phyloP scores from a whole-genome alignment of 2,329 filamentous ascomycete species.

The Lasiodiplodia sp. region DNA sequence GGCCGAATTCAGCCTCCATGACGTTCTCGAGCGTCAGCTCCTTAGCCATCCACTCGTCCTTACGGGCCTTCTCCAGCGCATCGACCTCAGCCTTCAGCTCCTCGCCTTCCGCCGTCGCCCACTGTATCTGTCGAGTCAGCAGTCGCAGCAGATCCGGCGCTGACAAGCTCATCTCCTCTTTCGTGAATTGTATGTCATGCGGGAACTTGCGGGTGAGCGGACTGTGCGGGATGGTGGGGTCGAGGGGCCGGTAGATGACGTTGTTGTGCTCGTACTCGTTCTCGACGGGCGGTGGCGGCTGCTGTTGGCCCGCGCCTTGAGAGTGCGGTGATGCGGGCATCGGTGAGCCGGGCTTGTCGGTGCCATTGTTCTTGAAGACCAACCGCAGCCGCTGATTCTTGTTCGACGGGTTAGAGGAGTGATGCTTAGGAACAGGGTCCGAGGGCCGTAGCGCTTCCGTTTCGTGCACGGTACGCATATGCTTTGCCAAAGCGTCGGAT shows the following conservation, averaged over 20 bases:
- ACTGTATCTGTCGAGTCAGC: slow-evolving; percentile 70
- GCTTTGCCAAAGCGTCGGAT: slow-evolving; percentile 94
- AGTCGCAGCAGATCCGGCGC: slow-evolving; percentile 72
- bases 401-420: slow-evolving; percentile 54
- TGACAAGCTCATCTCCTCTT: slow-evolving; percentile 69
- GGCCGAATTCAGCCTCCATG: slow-evolving; percentile 70
- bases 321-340: slow-evolving; percentile 43
- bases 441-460: slow-evolving; percentile 86
- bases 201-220: slow-evolving; percentile 61
- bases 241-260: slow-evolving; percentile 62
- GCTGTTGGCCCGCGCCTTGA: slow-evolving; percentile 36
- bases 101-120: slow-evolving; percentile 73
- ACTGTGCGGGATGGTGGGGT: slow-evolving; percentile 66
- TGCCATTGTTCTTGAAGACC: slow-evolving; percentile 47
- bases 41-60: slow-evolving; percentile 80
- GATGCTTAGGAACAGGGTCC: slow-evolving; percentile 74
- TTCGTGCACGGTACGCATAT: slow-evolving; percentile 98
- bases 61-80: slow-evolving; percentile 69
- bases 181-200: slow-evolving; percentile 66
- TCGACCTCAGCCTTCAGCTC: slow-evolving; percentile 70
- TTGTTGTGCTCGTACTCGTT: slow-evolving; percentile 62
- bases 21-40: slow-evolving; percentile 79
- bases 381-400: slow-evolving; percentile 55
- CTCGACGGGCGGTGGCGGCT: slow-evolving; percentile 31
- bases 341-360: slow-evolving; percentile 44